Percentiles rank a stretch among this genome's conserved stretches.
Evolutionary conservation across 305 asterid species (phyloP).

Genomic region (Fraxinus ornus): DNA sequence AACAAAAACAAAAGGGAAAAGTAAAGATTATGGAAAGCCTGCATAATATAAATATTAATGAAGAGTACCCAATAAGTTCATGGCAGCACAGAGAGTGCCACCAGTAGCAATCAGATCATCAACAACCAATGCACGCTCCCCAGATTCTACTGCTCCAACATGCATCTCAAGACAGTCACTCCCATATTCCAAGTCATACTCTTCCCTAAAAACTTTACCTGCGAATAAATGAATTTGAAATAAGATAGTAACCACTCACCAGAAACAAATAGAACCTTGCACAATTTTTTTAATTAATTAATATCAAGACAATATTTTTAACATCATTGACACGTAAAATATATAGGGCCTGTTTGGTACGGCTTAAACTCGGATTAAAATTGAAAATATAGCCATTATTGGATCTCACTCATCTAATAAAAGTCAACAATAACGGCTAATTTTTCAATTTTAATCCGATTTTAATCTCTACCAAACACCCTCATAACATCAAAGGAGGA

Average conservation of each 20-base stretch:
- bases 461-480: too few relatives aligned
- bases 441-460: too few relatives aligned
- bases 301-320: too few relatives aligned
- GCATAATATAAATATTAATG: background rate
- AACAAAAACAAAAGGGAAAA: background rate
- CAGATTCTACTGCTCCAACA: conserved; percentile 69
- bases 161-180: conserved; percentile 90
- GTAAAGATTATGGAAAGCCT: background rate
- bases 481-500: too few relatives aligned
- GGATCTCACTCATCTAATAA: too few relatives aligned
- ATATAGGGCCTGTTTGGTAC: too few relatives aligned
- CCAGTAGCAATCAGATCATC: conserved; percentile 89
- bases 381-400: too few relatives aligned
- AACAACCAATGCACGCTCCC: conserved; percentile 68
- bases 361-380: too few relatives aligned
- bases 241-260: background rate
- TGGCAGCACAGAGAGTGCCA: conserved; percentile 84
- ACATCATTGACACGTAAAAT: too few relatives aligned
- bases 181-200: conserved; percentile 83
- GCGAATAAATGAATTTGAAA: conserved; percentile 16
- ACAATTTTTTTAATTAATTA: too few relatives aligned
- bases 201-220: conserved; percentile 74
- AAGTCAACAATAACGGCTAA: too few relatives aligned
- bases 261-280: too few relatives aligned
- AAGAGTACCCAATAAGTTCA: conserved; percentile 60